phyloP scores from a whole-genome alignment of 106 monocot genomes.

The Dioscorea zingiberensis region DNA sequence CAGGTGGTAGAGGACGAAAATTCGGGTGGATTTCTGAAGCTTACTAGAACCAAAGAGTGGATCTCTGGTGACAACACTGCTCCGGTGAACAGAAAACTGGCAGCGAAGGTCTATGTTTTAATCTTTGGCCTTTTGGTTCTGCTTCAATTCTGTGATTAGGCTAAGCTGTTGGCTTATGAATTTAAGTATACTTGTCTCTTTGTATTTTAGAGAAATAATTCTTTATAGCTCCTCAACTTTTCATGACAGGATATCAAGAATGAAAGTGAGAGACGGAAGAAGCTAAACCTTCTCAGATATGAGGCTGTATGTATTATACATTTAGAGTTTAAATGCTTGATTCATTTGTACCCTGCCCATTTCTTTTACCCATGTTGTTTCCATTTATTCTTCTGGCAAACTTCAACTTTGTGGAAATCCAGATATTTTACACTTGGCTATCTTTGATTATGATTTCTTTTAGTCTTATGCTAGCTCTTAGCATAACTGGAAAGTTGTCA shows the following conservation, averaged over 20 bases:
- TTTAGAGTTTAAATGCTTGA: no score
- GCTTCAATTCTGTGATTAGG: neutral
- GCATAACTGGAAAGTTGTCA: neutral
- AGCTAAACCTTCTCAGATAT: slow-evolving; percentile 77
- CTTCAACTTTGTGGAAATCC: no score
- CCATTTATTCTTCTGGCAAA: no score
- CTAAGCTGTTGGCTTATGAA: neutral
- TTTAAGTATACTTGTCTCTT: no score
- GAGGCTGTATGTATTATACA: slow-evolving; percentile 68
- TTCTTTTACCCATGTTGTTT: no score
- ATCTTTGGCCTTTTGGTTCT: neutral
- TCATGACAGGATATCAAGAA: slow-evolving; percentile 62
- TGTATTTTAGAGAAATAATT: no score
- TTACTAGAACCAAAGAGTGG: slow-evolving; percentile 60
- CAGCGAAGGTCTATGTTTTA: slow-evolving; percentile 38
- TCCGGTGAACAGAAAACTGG: slow-evolving; percentile 61
- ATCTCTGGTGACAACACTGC: slow-evolving; percentile 47
- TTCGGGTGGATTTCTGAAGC: slow-evolving; percentile 52
- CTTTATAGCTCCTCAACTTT: neutral
- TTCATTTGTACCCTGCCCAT: no score
- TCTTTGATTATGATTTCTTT: neutral
- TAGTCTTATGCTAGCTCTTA: neutral
- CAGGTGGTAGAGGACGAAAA: slow-evolving; percentile 35
- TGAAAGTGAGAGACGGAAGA: slow-evolving; percentile 69
- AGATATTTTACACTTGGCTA: no score